Evolutionary conservation across 2,329 filamentous ascomycete genomes (phyloP), one percentile per base, ranked within the genome.

Genomic region (Epichloe coenophiala): DNA sequence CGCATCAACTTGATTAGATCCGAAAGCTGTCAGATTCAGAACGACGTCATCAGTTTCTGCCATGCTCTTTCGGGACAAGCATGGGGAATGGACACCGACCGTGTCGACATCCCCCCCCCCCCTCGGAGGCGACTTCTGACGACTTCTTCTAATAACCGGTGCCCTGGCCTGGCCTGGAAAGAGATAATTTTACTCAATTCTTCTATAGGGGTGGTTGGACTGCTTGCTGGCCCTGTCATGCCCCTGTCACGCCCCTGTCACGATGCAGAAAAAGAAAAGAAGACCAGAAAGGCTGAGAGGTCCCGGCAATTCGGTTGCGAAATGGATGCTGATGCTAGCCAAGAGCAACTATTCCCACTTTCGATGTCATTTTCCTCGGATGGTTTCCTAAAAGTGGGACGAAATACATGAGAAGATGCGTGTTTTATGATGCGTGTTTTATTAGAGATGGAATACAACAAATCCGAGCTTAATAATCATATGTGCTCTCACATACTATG

Each of bases 21-120:
- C 7, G 37, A 17, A 35, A 35, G 37, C 31, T 41, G 38, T 35
- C 31, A 3, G 39, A 36, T 21, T n/a, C 13, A 36, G 23, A 48
- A 38, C 45, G 33, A 48, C 49, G 49, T 51, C 49, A 51, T 51
- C 19, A 37, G n/a, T 37, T 33, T 44, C n/a, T 37, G 48, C 36
- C 5, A 38, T 21, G 13, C n/a, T 45, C 13, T 45, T 38, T 21
- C 4, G 15, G 42, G 42, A 33, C 41, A 39, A n/a, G 33, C 21
- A 27, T 9, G 13, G 15, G 35, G 7, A 36, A 17, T 31, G 8
- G 45, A 47, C 19, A 17, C 7, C 23, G 4, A 19, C 9, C 12
- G 3, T 19, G 19, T 19, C 19, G 2, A 8, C n/a, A 41, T 19
- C 19, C 19, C 9, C n/a, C 5, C 39, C 4, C 27, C 2, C 5